Evolutionary conservation across 2,329 filamentous ascomycete genomes (phyloP), one percentile per base, ranked within the genome.

Genomic region (Talaromyces pinophilus): DNA sequence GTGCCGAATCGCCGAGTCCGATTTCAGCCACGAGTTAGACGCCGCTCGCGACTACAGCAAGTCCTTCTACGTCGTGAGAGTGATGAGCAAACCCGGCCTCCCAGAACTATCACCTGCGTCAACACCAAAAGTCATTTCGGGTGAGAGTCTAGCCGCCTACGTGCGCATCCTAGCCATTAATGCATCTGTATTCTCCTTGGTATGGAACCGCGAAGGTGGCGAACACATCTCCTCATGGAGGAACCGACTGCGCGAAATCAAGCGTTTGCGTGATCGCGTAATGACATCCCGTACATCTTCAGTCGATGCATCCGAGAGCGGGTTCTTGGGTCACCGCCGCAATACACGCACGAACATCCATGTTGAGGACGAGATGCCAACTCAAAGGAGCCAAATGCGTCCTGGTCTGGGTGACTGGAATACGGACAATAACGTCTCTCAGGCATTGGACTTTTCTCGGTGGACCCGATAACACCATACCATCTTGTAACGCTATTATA

Each of bases 151-250:
- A 8, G 91, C 93, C 0, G 86, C 88, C 10, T 96, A 97, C 75
- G 91, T 97, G 63, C 89, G 95, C 44, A 88, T 97, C 57, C 83
- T 98, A 19, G 92, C 94, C 0, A 86, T 99, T 69, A 98, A 97
- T 74, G 93, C 95, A 0, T 96, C 92, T 15, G 92, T 98, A 8
- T 97, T 98, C 77, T 92, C 91, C 1, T 86, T 90, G 54, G 93
- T 97, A n/a, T 97, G 94, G 92, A 87, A 87, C 57, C 72, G 90
- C 38, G 76, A 79, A 69, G 90, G 89, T 5, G 90, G 90, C 65
- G 93, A 96, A 76, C 89, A 96, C 73, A 85, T 95, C 35, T 95
- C 92, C 11, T 92, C 92, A 8, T 98, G 95, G 95, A 88, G 92
- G 67, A 92, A 90, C 72, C 88, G 95, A 59, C 85, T 98, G 13